A percentile compares a stretch with the other conserved stretches of the same genome.
Evolutionary conservation across 345 rosid species (phyloP).

Genomic region (Eucalyptus cloeziana): DNA sequence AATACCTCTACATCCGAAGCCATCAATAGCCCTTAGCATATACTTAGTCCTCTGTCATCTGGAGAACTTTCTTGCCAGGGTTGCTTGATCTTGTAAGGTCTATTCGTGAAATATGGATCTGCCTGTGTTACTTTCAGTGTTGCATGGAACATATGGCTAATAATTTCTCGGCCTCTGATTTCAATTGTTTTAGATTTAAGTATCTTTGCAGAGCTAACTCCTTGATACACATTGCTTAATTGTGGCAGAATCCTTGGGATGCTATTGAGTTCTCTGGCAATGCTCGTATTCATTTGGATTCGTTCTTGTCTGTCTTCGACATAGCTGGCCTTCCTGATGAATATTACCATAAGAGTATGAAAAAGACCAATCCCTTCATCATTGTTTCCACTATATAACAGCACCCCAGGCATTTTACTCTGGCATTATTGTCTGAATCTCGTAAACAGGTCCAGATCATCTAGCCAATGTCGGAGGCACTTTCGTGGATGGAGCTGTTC

Average conservation of each 20-base stretch:
- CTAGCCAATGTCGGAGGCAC: constrained; percentile 24
- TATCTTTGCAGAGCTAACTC: background rate
- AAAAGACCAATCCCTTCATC: background rate
- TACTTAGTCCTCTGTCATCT: background rate
- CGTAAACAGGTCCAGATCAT: constrained; percentile 19
- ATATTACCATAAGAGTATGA: constrained; percentile 67
- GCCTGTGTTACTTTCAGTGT: background rate
- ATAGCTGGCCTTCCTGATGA: constrained; percentile 82
- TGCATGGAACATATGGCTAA: background rate
- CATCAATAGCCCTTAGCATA: background rate
- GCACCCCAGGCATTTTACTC: background rate
- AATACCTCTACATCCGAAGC: background rate
- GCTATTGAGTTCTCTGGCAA: constrained; percentile 61
- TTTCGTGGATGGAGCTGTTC: constrained; percentile 78
- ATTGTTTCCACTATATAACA: background rate
- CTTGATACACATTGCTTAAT: background rate
- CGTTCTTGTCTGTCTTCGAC: constrained; percentile 73
- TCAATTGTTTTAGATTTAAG: background rate
- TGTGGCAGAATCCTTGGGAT: constrained; percentile 93
- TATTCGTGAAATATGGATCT: background rate
- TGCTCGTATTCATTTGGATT: constrained; percentile 67
- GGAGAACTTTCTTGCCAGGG: background rate
- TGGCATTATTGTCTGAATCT: background rate
- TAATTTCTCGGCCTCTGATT: background rate
- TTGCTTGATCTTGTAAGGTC: background rate